Evolutionary conservation across 202 grass and related monocot species (phyloP), one percentile per base, ranked within the genome.

Genomic region (Cymbopogon flexuosus): DNA sequence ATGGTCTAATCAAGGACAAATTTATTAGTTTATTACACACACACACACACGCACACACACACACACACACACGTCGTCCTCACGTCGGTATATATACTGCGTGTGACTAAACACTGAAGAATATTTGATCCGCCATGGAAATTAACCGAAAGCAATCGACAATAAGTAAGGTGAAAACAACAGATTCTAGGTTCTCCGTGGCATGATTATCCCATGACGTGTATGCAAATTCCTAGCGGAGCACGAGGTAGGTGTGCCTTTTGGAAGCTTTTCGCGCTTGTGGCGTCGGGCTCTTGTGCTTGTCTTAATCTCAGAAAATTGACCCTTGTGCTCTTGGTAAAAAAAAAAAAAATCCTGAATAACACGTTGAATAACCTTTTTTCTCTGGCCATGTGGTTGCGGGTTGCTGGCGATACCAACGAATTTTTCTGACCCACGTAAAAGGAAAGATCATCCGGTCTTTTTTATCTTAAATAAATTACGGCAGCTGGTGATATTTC

Each of bases 271-370:
- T 88, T 68, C 8, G 40, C 15, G 69, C 21, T 63, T 76, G 62
- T 88, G 86, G 76, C 56, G 7, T 9, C 3, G 12, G 52, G 24
- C 14, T 65, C 10, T 39, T 30, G 82, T 84, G 81, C 71, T 12
- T 81, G 77, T 88, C 82, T 3, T 46, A 77, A 77, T 88, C 87
- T 45, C 15, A 36, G 3, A 39, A 64, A 79, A 79, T 36, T 54
- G 10, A 16, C 14, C 2, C 6, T 24, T 18, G 15, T 29, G 13
- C 9, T n/a, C 10, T 35, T 5, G 3, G 41, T 6, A 2, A 37
- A 37, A 37, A 12, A 11, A 4, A 72, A 39, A 68, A 37, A 69
- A 15, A 18, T 69, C 39, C 8, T 63, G 63, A 64, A 18, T 15
- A 81, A 62, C 15, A 31, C 31, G 36, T 60, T 16, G 42, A 27